A percentile compares a stretch with the other conserved stretches of the same genome.
Evolutionary conservation across 768 basidiomycete genomes (phyloP).

Genomic region (Trametes cubensis): DNA sequence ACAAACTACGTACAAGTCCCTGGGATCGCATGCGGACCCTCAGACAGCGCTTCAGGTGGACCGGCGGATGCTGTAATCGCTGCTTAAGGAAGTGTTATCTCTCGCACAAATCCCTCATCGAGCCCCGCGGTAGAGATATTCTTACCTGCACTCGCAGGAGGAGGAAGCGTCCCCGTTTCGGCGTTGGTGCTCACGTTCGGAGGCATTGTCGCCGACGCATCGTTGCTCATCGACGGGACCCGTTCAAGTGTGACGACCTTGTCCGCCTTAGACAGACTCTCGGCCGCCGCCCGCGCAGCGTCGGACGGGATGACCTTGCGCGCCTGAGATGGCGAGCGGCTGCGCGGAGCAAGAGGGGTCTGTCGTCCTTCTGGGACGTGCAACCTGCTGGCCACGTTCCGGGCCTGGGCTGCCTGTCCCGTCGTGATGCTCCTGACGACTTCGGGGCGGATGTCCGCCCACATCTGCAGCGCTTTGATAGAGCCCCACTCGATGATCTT

Average conservation of each 20-base stretch:
- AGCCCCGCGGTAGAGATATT: neutral
- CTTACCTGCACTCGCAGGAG: conserved; percentile 4
- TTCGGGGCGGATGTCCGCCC: conserved; percentile 79
- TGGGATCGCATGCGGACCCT: neutral
- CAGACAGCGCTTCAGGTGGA: neutral
- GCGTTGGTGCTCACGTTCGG: neutral
- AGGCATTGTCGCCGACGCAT: neutral
- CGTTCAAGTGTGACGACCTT: neutral
- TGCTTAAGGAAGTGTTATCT: conserved; percentile 13
- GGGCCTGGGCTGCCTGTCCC: conserved; percentile 52
- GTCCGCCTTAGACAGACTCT: conserved; percentile 17
- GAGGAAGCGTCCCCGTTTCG: neutral
- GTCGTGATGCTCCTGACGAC: conserved; percentile 48
- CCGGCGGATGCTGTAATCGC: conserved; percentile 5
- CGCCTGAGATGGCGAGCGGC: conserved; percentile 42
- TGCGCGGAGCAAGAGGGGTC: conserved; percentile 40
- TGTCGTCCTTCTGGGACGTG: conserved; percentile 52
- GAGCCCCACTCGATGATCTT: conserved; percentile 99
- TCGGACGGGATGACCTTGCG: conserved; percentile 23
- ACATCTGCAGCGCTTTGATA: conserved; percentile 92
- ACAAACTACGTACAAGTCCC: conserved; percentile 10
- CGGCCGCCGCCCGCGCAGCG: conserved; percentile 19
- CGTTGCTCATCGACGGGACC: conserved; percentile 5
- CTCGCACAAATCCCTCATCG: conserved; percentile 6
- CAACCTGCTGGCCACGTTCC: conserved; percentile 48